Conservation (phyloP, 2,329 filamentous ascomycete species). For the Drechslera avenae region DNA sequence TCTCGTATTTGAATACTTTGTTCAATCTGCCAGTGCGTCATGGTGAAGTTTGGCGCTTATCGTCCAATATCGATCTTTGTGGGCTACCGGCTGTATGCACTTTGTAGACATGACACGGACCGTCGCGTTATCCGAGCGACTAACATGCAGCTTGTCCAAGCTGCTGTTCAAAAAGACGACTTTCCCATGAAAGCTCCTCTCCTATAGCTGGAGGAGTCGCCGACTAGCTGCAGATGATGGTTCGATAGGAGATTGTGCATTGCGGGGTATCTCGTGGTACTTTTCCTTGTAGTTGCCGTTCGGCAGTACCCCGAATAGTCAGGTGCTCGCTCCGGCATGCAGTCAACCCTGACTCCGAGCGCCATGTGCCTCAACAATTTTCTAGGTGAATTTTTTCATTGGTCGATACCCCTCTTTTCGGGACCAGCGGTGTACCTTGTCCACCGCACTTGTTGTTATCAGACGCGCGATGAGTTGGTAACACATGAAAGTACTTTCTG, state of each 20-base stretch:
- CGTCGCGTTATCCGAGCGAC: slow-evolving; percentile 26
- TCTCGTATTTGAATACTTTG: slow-evolving; percentile 15
- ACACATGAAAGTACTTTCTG: slow-evolving; percentile 22
- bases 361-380: slow-evolving; percentile 36
- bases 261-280: slow-evolving; percentile 21
- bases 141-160: slow-evolving; percentile 23
- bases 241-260: slow-evolving; percentile 9
- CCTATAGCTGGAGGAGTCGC: background rate
- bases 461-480: slow-evolving; percentile 38
- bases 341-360: slow-evolving; percentile 27
- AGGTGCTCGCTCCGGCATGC: slow-evolving; percentile 42
- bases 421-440: slow-evolving; percentile 34
- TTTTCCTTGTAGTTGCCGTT: slow-evolving; percentile 20
- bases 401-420: slow-evolving; percentile 34
- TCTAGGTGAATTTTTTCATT: slow-evolving; percentile 32
- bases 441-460: slow-evolving; percentile 21
- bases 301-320: slow-evolving; percentile 30
- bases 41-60: slow-evolving; percentile 15
- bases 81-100: slow-evolving; percentile 17
- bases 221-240: background rate
- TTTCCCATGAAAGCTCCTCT: background rate
- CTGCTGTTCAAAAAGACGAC: background rate
- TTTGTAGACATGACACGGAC: slow-evolving; percentile 28
- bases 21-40: background rate
- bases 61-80: slow-evolving; percentile 17